phyloP scores from a whole-genome alignment of 768 basidiomycete species.

The Lepiota brunneoincarnata region DNA sequence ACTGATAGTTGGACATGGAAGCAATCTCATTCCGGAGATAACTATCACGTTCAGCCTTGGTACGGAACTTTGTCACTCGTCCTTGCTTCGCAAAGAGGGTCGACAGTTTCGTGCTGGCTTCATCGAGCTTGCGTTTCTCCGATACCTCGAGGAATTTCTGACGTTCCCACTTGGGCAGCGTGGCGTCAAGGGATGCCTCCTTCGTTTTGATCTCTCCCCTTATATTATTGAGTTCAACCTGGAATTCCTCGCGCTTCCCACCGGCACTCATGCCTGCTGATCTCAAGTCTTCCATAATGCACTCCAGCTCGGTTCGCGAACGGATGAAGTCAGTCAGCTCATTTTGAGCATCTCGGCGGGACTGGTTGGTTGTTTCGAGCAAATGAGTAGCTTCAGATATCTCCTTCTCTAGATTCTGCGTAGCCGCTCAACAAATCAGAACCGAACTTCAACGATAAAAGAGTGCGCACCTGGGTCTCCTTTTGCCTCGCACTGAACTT shows the following conservation, averaged over 20 bases:
- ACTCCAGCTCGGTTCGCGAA: slow-evolving; percentile 82
- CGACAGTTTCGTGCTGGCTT: slow-evolving; percentile 64
- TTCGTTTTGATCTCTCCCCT: slow-evolving; percentile 60
- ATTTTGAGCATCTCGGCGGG: slow-evolving; percentile 71
- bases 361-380: slow-evolving; percentile 65
- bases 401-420: slow-evolving; percentile 68
- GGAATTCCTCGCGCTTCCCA: slow-evolving; percentile 59
- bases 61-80: slow-evolving; percentile 80
- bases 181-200: slow-evolving; percentile 55
- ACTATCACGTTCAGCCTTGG: slow-evolving; percentile 78
- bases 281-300: slow-evolving; percentile 74
- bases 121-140: slow-evolving; percentile 70
- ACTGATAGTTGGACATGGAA: slow-evolving; percentile 60
- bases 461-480: slow-evolving; percentile 66
- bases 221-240: slow-evolving; percentile 61
- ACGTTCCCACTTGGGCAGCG: slow-evolving; percentile 72
- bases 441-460: not conserved
- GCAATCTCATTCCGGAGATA: slow-evolving; percentile 81
- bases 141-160: slow-evolving; percentile 46
- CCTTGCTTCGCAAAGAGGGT: slow-evolving; percentile 90
- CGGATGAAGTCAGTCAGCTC: slow-evolving; percentile 89
- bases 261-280: slow-evolving; percentile 63
- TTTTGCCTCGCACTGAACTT: slow-evolving; percentile 83
- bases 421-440: not conserved
- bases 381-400: slow-evolving; percentile 69